Base-by-base conservation (phyloP, 768 basidiomycete genomes). In the Lentinula detonsa region DNA sequence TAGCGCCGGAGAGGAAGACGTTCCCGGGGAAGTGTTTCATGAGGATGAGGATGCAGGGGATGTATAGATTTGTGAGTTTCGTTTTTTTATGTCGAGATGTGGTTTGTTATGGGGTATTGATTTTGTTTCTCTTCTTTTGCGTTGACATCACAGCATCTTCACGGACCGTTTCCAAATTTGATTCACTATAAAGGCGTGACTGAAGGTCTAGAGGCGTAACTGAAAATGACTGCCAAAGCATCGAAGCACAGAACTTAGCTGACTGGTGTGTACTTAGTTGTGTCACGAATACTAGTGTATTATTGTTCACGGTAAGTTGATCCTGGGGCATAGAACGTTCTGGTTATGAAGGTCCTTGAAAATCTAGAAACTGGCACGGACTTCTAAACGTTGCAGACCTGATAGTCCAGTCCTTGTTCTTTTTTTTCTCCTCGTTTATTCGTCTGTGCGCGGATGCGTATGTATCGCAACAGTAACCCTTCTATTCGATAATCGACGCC, bases 21-120 rank as follows among this genome's bases (percentile, higher is more conserved):
- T 66, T 85, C 39, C 77, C 78, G 11, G 81, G 81, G 3, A 84
- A 84, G 66, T 84, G 82, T 65, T 82, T 81, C 67, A 72, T 85
- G 69, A 76, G 82, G 23, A 85, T 84, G 83, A 73, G 82, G 59
- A 78, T 83, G 75, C 75, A 79, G 39, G 81, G 78, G 52, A 80
- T 81, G 78, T 81, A 81, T 73, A 73, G 81, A 69, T 79, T 78
- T 66, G 82, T 84, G 65, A 74, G 82, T 77, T 13, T 42, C 23
- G n/a, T 16, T 18, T 33, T 28, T 45, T 6, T 58, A 48, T 56
- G 5, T 52, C 15, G 10, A 16, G 31, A 1, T 33, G 51, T 16
- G 33, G 13, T 34, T 52, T 34, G 15, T 3, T 34, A 16, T 10
- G 46, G 5, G 28, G 37, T 34, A 11, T 51, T 42, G 39, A 54